A percentile compares a stretch with the other conserved stretches of the same genome.
Evolutionary conservation across 1,284 basidiomycete genomes (phyloP).

Genomic region (Ganoderma multipileum): DNA sequence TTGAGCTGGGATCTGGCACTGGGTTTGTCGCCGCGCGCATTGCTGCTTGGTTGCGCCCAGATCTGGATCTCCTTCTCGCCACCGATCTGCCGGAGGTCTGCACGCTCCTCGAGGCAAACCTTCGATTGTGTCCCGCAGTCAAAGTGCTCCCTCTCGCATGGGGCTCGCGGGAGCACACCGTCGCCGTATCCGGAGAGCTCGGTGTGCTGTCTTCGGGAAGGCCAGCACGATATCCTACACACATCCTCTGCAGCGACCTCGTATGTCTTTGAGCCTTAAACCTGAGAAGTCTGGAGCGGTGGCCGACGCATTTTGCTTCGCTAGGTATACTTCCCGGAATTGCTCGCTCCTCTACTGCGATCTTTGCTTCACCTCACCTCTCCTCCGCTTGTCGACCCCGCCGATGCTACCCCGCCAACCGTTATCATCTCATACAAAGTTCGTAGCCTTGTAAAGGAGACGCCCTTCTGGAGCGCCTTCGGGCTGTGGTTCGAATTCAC

Average conservation of each 20-base stretch:
- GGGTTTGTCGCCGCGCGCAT: conserved; percentile 66
- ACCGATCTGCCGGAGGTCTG: conserved; percentile 80
- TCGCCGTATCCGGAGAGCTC: conserved; percentile 48
- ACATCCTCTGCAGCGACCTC: conserved; percentile 79
- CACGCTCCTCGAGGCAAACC: conserved; percentile 62
- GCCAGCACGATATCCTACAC: conserved; percentile 48
- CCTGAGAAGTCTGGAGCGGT: conserved; percentile 1
- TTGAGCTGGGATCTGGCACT: conserved; percentile 80
- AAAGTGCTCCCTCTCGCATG: conserved; percentile 67
- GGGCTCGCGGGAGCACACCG: conserved; percentile 58
- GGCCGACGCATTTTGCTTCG: conserved; percentile 13
- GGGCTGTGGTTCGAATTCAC: conserved; percentile 82
- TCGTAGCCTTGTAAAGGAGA: conserved; percentile 79
- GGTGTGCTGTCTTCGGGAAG: conserved; percentile 17
- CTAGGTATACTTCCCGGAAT: conserved; percentile 79
- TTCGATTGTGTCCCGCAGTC: conserved; percentile 36
- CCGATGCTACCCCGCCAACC: conserved; percentile 24
- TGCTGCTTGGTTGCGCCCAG: conserved; percentile 41
- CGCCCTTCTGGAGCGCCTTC: conserved; percentile 83
- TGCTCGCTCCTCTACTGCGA: conserved; percentile 73
- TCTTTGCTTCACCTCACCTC: conserved; percentile 72
- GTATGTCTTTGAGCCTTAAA: conserved; percentile 48
- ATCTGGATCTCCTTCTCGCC: conserved; percentile 53
- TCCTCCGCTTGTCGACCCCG: conserved; percentile 44
- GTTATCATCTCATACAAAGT: conserved; percentile 79